Evolutionary conservation across 2,329 filamentous ascomycete species (phyloP), one percentile per base, ranked within the genome.

Genomic region (Alternaria alternata): DNA sequence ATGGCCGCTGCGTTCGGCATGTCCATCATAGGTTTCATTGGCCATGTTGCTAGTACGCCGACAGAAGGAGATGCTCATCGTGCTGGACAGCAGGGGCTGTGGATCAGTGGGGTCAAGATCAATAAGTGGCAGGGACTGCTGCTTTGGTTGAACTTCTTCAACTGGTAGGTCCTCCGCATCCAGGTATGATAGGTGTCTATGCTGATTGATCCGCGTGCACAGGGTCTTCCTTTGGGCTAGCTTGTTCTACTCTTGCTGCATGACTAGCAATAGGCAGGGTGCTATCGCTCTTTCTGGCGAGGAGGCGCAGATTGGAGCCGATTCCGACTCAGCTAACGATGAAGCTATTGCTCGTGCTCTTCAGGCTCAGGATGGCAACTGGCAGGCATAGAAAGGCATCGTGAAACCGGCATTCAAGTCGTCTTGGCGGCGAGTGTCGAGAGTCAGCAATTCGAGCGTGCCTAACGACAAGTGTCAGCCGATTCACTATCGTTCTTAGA

Each of bases 181-280:
- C 22, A 12, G 2, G 12, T 12, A 14, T 34, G 0, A 5, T 1
- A 14, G 14, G 20, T n/a, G 18, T 3, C 3, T 49, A 7, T 49
- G 9, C 46, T 49, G 9, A 49, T 16, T 18, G 16, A 7, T 42
- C 9, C 8, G 4, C 44, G 12, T 39, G 2, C 16, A 14, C 42
- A 72, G 69, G 70, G 46, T 70, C 20, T 71, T 71, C 59, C 54
- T 72, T 12, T 72, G 70, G 70, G 64, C 65, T 28, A 63, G 65
- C 48, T 43, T 71, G 48, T 68, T 70, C 53, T 72, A 72, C 58
- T 71, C 68, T 8, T 72, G 70, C 63, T 71, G 67, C 57, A 74
- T 72, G 69, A 63, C 66, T 11, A 57, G 55, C 4, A 65, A 56
- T 9, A 63, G 62, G 47, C 58, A 67, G 24, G 71, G 70, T 11